Evolutionary conservation across 495 filamentous ascomycete species (phyloP).

Genomic region (Trichoderma asperelloides): DNA sequence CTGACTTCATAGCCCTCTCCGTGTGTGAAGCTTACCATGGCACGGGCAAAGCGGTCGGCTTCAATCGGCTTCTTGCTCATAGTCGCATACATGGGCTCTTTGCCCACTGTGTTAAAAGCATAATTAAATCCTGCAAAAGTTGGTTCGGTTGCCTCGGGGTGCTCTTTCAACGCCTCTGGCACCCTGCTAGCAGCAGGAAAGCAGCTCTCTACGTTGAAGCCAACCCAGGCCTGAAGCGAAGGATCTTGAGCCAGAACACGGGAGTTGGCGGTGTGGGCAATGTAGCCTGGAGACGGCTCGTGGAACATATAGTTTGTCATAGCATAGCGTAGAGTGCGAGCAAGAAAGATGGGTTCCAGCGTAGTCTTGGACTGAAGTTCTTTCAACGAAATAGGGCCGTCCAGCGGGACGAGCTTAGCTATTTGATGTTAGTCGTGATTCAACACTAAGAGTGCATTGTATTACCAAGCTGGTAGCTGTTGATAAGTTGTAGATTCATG

Average conservation of each 20-base stretch:
- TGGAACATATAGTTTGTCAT: constrained; percentile 50
- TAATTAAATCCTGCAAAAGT: constrained; percentile 39
- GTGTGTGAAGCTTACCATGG: constrained; percentile 41
- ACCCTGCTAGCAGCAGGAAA: constrained; percentile 38
- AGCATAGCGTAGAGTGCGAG: constrained; percentile 44
- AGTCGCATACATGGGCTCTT: constrained; percentile 42
- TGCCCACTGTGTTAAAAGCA: constrained; percentile 36
- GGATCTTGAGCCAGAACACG: constrained; percentile 34
- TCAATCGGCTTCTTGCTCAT: constrained; percentile 36
- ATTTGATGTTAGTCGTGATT: not conserved
- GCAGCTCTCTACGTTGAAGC: constrained; percentile 42
- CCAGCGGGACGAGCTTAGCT: constrained; percentile 32
- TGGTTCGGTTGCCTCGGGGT: constrained; percentile 33
- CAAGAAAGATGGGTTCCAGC: constrained; percentile 36
- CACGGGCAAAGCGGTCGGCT: constrained; percentile 40
- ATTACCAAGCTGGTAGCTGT: constrained; percentile 32
- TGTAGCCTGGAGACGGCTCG: constrained; percentile 38
- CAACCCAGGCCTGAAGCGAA: constrained; percentile 39
- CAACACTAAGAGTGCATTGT: not conserved
- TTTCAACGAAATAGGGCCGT: constrained; percentile 32
- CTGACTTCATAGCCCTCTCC: constrained; percentile 41
- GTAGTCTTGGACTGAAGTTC: constrained; percentile 32
- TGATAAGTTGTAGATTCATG: constrained; percentile 28
- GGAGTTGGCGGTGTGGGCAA: constrained; percentile 45
- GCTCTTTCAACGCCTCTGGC: constrained; percentile 24